phyloP scores from a whole-genome alignment of 257 asterid species.

The Forsythia suspensa region DNA sequence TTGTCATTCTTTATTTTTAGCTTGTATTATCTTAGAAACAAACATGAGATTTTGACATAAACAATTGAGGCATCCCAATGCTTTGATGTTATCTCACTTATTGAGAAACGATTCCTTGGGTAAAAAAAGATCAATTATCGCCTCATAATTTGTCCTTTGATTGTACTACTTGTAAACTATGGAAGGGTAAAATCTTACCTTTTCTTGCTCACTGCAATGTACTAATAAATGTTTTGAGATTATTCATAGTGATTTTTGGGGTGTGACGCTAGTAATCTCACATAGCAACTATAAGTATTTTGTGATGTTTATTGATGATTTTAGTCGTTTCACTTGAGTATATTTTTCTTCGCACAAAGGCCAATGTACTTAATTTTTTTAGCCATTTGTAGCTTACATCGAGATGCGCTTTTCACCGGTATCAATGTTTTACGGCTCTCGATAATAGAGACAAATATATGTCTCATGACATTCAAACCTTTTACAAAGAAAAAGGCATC shows the following conservation, averaged over 20 bases:
- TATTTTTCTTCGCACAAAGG: too few relatives aligned
- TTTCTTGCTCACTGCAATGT: too few relatives aligned
- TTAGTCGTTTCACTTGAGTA: too few relatives aligned
- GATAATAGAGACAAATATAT: background rate
- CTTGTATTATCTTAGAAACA: background rate
- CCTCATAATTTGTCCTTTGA: too few relatives aligned
- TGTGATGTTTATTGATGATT: too few relatives aligned
- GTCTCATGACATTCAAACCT: background rate
- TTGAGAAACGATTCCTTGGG: background rate
- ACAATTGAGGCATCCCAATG: background rate
- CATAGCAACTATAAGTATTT: too few relatives aligned
- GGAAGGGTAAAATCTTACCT: too few relatives aligned
- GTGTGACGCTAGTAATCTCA: too few relatives aligned
- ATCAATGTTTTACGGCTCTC: background rate
- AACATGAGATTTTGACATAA: background rate
- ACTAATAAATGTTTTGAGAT: too few relatives aligned
- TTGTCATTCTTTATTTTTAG: background rate
- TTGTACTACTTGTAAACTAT: too few relatives aligned
- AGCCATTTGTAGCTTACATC: background rate
- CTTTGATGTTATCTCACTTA: background rate
- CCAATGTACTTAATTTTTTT: background rate
- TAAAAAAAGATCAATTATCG: background rate
- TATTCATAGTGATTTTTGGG: too few relatives aligned
- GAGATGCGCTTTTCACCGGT: background rate
- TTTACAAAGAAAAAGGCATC: background rate